These are phyloP conservation scores for Trichoderma lentiforme DNA, from an alignment of 2,329 filamentous ascomycete genomes.

Conservation along the genomic window DNA sequence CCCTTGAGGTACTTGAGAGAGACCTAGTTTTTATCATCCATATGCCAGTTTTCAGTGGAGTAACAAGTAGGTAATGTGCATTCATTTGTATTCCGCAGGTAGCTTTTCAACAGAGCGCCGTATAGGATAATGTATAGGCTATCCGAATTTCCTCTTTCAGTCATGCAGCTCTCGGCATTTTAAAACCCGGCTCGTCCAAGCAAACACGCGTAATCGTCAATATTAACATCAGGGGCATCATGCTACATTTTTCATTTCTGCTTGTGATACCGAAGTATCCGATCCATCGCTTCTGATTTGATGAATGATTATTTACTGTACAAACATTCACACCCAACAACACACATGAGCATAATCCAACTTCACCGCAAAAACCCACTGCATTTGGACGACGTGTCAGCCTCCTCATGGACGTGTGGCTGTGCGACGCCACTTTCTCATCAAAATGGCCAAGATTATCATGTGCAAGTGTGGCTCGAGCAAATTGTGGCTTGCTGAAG, in stretches of 20 bases:
- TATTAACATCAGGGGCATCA: background rate
- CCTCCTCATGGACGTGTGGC: background rate
- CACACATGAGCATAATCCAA: background rate
- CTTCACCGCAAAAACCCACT: background rate
- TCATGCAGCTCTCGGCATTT: background rate
- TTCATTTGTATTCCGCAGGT: background rate
- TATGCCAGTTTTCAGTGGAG: background rate
- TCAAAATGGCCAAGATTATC: background rate
- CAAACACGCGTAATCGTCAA: background rate
- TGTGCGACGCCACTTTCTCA: background rate
- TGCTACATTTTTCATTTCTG: background rate
- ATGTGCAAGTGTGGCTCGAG: background rate
- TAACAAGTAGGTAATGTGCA: background rate
- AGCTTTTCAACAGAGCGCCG: background rate
- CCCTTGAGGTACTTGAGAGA: background rate
- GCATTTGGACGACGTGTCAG: background rate
- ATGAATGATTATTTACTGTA: background rate
- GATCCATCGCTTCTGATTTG: background rate
- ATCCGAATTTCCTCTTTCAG: background rate
- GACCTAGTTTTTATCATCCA: background rate
- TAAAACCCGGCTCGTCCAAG: background rate
- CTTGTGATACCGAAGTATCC: conserved; percentile 4
- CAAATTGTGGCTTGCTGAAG: background rate
- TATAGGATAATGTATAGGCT: background rate
- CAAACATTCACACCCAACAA: background rate